Evolutionary conservation across 1,284 basidiomycete genomes (phyloP).

Genomic region (Sutorius eximius): DNA sequence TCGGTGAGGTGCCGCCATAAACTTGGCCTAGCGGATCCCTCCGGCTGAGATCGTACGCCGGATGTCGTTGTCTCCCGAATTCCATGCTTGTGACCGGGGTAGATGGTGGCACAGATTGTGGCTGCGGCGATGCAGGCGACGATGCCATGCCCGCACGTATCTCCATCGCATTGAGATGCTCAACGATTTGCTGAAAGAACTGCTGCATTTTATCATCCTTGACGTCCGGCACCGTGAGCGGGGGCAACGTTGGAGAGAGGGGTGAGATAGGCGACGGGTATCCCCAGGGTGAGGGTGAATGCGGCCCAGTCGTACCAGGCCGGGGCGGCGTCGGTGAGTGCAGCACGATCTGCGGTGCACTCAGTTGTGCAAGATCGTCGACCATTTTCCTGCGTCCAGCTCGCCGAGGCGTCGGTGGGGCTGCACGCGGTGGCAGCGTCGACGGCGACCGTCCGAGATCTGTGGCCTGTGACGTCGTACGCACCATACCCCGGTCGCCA

Average conservation of each 20-base stretch:
- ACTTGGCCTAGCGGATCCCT: constrained; percentile 15
- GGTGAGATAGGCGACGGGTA: constrained; percentile 25
- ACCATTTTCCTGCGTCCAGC: constrained; percentile 20
- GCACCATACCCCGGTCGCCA: constrained; percentile 13
- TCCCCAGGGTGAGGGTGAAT: constrained; percentile 33
- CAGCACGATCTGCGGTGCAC: constrained; percentile 30
- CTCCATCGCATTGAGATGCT: constrained; percentile 75
- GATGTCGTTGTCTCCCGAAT: constrained; percentile 16
- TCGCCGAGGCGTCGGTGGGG: constrained; percentile 60
- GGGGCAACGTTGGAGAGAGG: constrained; percentile 39
- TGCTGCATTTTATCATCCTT: constrained; percentile 68
- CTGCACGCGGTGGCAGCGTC: constrained; percentile 51
- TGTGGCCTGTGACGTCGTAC: constrained; percentile 27
- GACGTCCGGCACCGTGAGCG: constrained; percentile 37
- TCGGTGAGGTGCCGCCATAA: constrained; percentile 3
- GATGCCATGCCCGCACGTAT: constrained; percentile 35
- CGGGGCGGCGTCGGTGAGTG: constrained; percentile 34
- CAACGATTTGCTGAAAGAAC: constrained; percentile 81
- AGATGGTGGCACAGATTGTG: constrained; percentile 15
- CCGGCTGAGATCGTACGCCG: constrained; percentile 5
- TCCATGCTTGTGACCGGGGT: constrained; percentile 21
- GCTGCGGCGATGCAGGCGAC: constrained; percentile 21
- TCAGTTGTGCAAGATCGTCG: constrained; percentile 20
- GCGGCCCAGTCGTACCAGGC: constrained; percentile 3
- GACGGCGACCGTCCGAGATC: constrained; percentile 36